These are phyloP conservation scores for Oryza nivara DNA, from an alignment of 176 grass and related monocot genomes.

Conservation along the genomic window DNA sequence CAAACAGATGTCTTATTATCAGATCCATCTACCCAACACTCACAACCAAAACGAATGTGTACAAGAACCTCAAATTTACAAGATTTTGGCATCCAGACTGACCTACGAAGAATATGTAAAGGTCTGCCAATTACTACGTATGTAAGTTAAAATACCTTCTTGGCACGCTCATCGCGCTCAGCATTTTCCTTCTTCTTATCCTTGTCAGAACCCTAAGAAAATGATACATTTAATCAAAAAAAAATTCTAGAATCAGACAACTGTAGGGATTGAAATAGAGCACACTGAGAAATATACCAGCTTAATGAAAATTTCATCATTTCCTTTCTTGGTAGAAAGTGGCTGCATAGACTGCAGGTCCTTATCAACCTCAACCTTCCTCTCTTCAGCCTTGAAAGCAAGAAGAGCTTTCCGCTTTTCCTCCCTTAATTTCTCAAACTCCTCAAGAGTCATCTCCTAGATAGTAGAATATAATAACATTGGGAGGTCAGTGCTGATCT, in stretches of 20 bases:
- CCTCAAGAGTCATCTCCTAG: slow-evolving; percentile 92
- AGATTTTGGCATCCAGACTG: not conserved
- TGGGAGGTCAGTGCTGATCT: not conserved
- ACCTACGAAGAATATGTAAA: not conserved
- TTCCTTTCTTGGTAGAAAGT: slow-evolving; percentile 74
- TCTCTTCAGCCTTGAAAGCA: slow-evolving; percentile 73
- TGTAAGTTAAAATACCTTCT: slow-evolving; percentile 55
- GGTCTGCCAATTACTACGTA: not conserved
- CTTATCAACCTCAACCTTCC: slow-evolving; percentile 88
- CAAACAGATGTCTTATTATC: not conserved
- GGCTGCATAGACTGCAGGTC: slow-evolving; percentile 76
- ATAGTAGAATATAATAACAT: slow-evolving; percentile 32
- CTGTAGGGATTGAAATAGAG: not conserved
- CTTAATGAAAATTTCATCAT: slow-evolving; percentile 81
- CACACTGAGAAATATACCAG: slow-evolving; percentile 50
- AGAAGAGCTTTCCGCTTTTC: slow-evolving; percentile 79
- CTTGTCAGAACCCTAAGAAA: slow-evolving; percentile 71
- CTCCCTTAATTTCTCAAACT: slow-evolving; percentile 88
- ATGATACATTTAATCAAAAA: not conserved
- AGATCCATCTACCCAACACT: not conserved
- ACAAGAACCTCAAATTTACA: not conserved
- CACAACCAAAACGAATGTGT: not conserved
- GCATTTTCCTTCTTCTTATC: slow-evolving; percentile 86
- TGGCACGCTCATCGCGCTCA: slow-evolving; percentile 80
- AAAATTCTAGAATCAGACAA: not conserved